phyloP scores from a whole-genome alignment of 441 rosid genomes.

The Gossypium aridum region DNA sequence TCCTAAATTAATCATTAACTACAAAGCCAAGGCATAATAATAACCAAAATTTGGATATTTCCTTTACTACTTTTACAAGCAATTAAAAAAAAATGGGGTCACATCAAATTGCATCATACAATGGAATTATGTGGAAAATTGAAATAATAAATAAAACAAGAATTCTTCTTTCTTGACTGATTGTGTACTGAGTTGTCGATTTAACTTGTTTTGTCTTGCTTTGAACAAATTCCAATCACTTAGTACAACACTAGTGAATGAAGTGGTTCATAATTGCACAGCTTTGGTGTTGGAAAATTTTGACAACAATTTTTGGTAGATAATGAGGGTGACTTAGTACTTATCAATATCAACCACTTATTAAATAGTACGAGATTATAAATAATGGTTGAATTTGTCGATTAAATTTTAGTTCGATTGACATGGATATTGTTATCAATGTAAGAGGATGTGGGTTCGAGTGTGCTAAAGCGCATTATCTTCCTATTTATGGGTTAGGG shows the following conservation, averaged over 20 bases:
- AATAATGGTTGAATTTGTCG: too few relatives aligned
- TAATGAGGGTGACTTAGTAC: slow-evolving; percentile 19
- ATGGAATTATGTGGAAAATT: background rate
- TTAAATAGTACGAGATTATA: too few relatives aligned
- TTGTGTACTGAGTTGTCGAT: slow-evolving; percentile 5
- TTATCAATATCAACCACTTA: slow-evolving; percentile 10
- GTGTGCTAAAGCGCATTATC: too few relatives aligned
- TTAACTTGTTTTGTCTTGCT: slow-evolving; percentile 11
- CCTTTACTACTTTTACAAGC: slow-evolving; percentile 5
- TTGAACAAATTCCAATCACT: slow-evolving; percentile 1
- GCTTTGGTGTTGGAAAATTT: slow-evolving; percentile 7
- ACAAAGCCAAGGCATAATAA: background rate
- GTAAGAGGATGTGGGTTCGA: too few relatives aligned
- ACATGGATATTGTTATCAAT: too few relatives aligned
- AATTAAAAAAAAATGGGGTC: background rate
- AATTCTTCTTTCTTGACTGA: background rate
- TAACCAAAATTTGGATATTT: background rate
- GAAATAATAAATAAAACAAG: background rate
- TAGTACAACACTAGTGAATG: background rate
- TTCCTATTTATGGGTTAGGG: too few relatives aligned
- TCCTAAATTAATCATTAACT: background rate
- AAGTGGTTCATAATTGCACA: slow-evolving; percentile 16
- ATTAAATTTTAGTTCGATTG: accelerated
- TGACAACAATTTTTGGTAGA: background rate
- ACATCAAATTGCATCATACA: background rate